Conservation (phyloP, 257 asterid species). For the Cruciata laevipes region DNA sequence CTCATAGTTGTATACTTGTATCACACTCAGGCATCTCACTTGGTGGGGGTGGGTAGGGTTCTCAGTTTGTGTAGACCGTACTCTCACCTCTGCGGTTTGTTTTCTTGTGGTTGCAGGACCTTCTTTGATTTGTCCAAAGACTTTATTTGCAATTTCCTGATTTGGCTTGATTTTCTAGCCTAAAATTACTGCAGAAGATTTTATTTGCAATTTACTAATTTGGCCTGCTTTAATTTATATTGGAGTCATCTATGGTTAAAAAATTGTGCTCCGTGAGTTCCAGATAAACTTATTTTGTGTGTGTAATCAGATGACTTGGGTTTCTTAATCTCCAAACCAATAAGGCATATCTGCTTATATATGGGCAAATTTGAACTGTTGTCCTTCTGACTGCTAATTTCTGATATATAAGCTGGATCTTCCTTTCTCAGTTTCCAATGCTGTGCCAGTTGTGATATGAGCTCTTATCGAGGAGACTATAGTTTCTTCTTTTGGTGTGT, state of each 20-base stretch:
- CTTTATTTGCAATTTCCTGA: neutral
- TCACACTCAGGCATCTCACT: neutral
- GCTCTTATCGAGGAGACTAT: neutral
- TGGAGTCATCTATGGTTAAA: neutral
- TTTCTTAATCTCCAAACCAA: no score
- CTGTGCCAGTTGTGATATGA: neutral
- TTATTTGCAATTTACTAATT: no score
- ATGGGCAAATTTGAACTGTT: neutral
- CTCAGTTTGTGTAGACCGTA: neutral
- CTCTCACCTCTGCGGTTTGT: neutral
- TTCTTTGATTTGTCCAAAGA: neutral
- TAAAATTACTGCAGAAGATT: neutral
- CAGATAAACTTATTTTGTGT: neutral
- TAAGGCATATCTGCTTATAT: neutral
- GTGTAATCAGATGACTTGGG: neutral
- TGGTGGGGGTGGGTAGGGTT: neutral
- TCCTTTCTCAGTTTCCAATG: neutral
- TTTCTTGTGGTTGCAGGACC: neutral
- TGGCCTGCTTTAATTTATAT: neutral
- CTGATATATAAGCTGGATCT: neutral
- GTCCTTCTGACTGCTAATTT: neutral
- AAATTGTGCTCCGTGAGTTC: neutral
- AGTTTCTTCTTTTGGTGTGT: constrained; percentile 2
- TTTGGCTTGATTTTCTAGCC: neutral
- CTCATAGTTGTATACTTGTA: neutral